Conservation (phyloP, 768 basidiomycete genomes). For the Boletus sp. region DNA sequence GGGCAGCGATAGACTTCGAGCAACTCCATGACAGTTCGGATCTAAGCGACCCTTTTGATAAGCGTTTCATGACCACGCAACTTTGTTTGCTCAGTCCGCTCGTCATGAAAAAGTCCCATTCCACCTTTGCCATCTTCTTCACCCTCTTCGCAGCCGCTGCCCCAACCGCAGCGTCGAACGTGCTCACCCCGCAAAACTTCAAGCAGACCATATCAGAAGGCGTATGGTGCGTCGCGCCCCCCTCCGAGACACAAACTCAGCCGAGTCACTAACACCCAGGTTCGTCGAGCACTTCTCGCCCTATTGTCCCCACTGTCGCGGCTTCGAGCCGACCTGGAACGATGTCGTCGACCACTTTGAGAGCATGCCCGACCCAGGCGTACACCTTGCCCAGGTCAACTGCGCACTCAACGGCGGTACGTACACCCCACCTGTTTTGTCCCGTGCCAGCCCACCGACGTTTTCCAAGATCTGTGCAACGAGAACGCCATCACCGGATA, state of each 20-base stretch:
- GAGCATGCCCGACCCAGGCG: conserved; percentile 34
- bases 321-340: conserved; percentile 82
- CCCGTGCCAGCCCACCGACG: neutral
- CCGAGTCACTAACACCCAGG: conserved; percentile 30
- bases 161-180: conserved; percentile 30
- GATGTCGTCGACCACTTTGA: conserved; percentile 53
- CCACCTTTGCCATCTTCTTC: conserved; percentile 29
- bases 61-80: too few relatives aligned
- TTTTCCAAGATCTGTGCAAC: conserved; percentile 72
- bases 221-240: conserved; percentile 46
- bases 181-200: conserved; percentile 62
- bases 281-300: conserved; percentile 89
- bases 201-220: conserved; percentile 48
- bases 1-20: conserved; percentile 60
- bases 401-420: conserved; percentile 74
- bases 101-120: too few relatives aligned
- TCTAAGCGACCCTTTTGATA: conserved; percentile 1
- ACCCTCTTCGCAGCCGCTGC: conserved; percentile 32
- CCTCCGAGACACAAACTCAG: fast-evolving
- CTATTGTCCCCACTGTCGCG: conserved; percentile 74
- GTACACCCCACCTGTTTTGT: conserved; percentile 21
- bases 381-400: conserved; percentile 79
- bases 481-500: conserved; percentile 67
- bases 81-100: too few relatives aligned
- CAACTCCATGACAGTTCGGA: conserved; percentile 14